Evolutionary conservation across 352 stramenopile species (phyloP), one percentile per base, ranked within the genome.

Genomic region (Phytophthora ramorum): DNA sequence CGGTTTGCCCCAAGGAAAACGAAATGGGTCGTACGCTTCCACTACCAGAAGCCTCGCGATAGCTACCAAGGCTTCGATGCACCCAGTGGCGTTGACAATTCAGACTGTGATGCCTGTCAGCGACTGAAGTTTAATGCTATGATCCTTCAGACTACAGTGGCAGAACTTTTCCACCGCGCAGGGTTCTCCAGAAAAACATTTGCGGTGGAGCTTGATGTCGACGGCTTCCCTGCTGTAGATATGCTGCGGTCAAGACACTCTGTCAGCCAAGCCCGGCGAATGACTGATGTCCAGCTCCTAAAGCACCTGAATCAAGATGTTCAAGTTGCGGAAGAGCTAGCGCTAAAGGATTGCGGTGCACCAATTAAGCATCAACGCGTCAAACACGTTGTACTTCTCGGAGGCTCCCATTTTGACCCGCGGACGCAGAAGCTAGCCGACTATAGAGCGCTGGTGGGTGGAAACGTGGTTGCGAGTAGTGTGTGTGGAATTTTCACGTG

Each of bases 1-100:
- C 41, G n/a, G 16, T 63, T 63, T 24, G 41, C 26, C 9, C 56
- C 56, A 28, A 34, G 45, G n/a, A 30, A n/a, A 47, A 55, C 55
- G 17, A 53, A 49, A 20, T 63, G 56, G 56, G 7, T 66, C 1
- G 28, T 66, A 17, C 58, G 58, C 14, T 66, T 66, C 14, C 58
- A 66, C 58, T 66, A 53, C 47, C 58, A 66, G 14, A 44, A 59
- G 37, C 47, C 58, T 20, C 40, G 35, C 9, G 58, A 66, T 26
- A 58, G 47, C 20, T 48, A 52, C 46, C 24, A 59, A 8, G 58
- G 41, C 26, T 59, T 66, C n/a, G 58, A 66, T 41, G 46, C 26
- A 40, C 46, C 58, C 9, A 49, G 4, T 44, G 58, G 58, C 19
- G 58, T 59, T 26, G 46, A 51, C 47, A 66, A 66, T 52, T 49